A percentile compares a stretch with the other conserved stretches of the same genome.
Conservation (phyloP, 495 filamentous ascomycete genomes). For the Podospora comata region DNA sequence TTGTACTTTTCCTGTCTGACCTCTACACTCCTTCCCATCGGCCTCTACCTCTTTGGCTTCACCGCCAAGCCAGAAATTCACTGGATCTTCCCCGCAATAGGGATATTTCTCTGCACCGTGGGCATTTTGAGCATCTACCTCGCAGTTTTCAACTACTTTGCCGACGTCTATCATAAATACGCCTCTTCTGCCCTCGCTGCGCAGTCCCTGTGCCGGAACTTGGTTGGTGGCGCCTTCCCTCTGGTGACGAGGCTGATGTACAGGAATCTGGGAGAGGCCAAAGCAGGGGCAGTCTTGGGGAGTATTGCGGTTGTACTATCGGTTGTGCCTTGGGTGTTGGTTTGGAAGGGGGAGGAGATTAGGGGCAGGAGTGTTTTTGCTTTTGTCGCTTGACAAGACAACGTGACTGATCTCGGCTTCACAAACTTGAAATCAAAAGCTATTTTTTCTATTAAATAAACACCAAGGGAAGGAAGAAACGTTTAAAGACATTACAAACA, state of each 20-base stretch:
- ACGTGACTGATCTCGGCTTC: too few relatives aligned
- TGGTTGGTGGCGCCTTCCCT: constrained; percentile 80
- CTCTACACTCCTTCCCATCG: constrained; percentile 61
- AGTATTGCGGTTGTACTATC: constrained; percentile 68
- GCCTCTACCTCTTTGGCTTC: constrained; percentile 73
- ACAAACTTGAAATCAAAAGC: too few relatives aligned
- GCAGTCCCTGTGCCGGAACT: constrained; percentile 79
- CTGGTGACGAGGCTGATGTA: constrained; percentile 73
- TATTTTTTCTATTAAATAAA: too few relatives aligned
- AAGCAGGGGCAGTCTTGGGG: constrained; percentile 73
- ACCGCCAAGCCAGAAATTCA: constrained; percentile 62
- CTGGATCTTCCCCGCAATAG: constrained; percentile 75
- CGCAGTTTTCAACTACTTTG: constrained; percentile 89
- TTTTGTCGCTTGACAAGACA: constrained; percentile 10
- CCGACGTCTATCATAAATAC: constrained; percentile 84
- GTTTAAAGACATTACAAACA: background rate
- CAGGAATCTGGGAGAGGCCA: constrained; percentile 63
- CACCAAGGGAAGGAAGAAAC: too few relatives aligned
- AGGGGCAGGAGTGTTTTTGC: constrained; percentile 77
- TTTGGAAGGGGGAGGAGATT: constrained; percentile 76
- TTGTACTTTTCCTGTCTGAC: constrained; percentile 82
- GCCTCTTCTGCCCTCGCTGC: constrained; percentile 85
- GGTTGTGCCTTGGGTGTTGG: constrained; percentile 80
- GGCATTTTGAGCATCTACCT: constrained; percentile 89
- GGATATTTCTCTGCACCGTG: constrained; percentile 71